A percentile compares a stretch with the other conserved stretches of the same genome.
Conservation (phyloP, 73 alveolate genomes). For the Paramecium biaurelia region DNA sequence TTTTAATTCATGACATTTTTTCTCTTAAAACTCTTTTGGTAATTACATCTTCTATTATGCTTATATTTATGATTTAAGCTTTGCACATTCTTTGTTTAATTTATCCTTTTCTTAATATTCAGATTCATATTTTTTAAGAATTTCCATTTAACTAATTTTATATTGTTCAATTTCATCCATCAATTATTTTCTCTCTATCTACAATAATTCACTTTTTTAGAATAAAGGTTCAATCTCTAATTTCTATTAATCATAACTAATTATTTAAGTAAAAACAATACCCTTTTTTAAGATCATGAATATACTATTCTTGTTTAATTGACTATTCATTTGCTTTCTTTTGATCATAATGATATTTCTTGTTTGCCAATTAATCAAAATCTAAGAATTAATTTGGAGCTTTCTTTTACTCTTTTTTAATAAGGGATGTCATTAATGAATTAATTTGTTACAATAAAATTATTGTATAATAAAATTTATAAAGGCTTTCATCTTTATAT, state of each 20-base stretch:
- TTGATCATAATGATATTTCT: background rate
- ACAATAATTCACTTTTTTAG: background rate
- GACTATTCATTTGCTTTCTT: background rate
- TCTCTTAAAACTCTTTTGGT: constrained; percentile 29
- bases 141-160: constrained; percentile 25
- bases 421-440: background rate
- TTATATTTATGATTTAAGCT: background rate
- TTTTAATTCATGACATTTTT: background rate
- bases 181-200: constrained; percentile 24
- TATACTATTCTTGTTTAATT: background rate
- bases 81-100: background rate
- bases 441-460: background rate
- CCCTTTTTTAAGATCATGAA: background rate
- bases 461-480: background rate
- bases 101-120: constrained; percentile 20
- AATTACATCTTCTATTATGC: background rate
- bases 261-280: background rate
- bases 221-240: constrained; percentile 20
- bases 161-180: constrained; percentile 26
- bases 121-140: constrained; percentile 19
- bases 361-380: background rate
- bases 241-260: constrained; percentile 15
- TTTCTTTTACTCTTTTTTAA: background rate
- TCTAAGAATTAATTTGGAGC: background rate
- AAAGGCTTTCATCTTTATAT: background rate